Percentiles rank a stretch among this genome's conserved stretches.
These are phyloP conservation scores for Metschnikowia dekortorum DNA, from an alignment of 805 yeast genomes.

Conservation along the genomic window DNA sequence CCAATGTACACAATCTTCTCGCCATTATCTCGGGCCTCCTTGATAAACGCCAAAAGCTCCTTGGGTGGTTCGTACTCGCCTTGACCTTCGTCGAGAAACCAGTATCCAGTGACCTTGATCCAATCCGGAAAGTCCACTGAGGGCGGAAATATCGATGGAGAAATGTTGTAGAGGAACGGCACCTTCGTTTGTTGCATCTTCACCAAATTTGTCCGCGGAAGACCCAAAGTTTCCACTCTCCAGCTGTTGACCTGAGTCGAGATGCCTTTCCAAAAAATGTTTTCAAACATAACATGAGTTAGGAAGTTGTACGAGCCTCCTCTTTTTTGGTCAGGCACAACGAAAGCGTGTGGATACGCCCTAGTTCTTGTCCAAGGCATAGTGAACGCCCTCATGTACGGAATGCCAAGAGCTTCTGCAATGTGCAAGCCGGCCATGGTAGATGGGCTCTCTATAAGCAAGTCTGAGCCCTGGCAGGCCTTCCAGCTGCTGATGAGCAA, in stretches of 20 bases:
- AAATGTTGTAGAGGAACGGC: conserved; percentile 85
- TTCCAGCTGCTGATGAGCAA: conserved; percentile 72
- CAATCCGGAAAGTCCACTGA: conserved; percentile 92
- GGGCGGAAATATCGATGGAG: conserved; percentile 87
- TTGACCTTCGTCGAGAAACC: conserved; percentile 76
- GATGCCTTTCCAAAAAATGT: conserved; percentile 89
- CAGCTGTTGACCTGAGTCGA: conserved; percentile 82
- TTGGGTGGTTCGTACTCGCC: conserved; percentile 55
- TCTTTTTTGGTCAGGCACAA: conserved; percentile 87
- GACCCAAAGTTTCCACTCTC: conserved; percentile 64
- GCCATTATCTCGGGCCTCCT: conserved; percentile 51
- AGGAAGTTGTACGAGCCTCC: conserved; percentile 92
- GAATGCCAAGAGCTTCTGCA: conserved; percentile 86
- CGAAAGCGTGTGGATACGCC: conserved; percentile 94
- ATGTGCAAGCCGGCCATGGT: conserved; percentile 95
- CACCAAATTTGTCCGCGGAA: conserved; percentile 68
- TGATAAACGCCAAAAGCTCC: conserved; percentile 55
- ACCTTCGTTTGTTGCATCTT: conserved; percentile 70
- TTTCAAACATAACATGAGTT: conserved; percentile 91
- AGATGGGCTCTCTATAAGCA: conserved; percentile 91
- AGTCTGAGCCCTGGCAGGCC: conserved; percentile 79
- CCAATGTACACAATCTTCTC: conserved; percentile 88
- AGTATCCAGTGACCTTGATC: conserved; percentile 94
- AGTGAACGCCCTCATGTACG: conserved; percentile 91
- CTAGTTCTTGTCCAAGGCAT: conserved; percentile 98